Conservation (phyloP, 169 alveolate genomes). For the Miamiensis avidus region DNA sequence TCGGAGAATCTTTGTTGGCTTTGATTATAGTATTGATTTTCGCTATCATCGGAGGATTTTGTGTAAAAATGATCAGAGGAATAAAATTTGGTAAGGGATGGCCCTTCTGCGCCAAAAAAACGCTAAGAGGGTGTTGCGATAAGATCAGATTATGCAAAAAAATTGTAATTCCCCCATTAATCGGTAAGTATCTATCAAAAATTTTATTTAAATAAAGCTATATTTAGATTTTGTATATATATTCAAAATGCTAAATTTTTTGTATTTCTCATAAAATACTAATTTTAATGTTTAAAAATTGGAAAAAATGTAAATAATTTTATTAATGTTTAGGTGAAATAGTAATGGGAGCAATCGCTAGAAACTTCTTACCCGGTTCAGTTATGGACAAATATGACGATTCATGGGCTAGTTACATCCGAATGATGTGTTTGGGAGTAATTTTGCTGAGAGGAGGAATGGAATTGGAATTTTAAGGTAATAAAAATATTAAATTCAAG, state of each 20-base stretch:
- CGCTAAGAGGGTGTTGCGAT: neutral
- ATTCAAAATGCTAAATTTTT: too few species aligned
- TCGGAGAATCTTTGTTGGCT: neutral
- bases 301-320: too few species aligned
- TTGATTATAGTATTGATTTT: neutral
- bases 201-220: too few species aligned
- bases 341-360: slow-evolving; percentile 36
- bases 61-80: neutral
- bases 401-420: slow-evolving; percentile 38
- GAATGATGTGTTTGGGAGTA: slow-evolving; percentile 32
- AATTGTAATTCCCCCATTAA: slow-evolving; percentile 43
- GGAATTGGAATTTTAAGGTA: slow-evolving; percentile 37
- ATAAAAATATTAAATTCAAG: slow-evolving; percentile 21
- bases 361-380: slow-evolving; percentile 29
- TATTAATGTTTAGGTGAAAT: too few species aligned
- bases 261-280: too few species aligned
- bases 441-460: slow-evolving; percentile 48
- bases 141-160: neutral
- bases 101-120: neutral
- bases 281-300: too few species aligned
- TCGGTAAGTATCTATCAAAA: slow-evolving; percentile 22
- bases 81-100: neutral
- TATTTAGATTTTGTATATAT: too few species aligned
- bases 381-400: slow-evolving; percentile 19
- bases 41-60: neutral